Conservation (phyloP, 1,139 yeast species). For the Hyphopichia buzzinii region DNA sequence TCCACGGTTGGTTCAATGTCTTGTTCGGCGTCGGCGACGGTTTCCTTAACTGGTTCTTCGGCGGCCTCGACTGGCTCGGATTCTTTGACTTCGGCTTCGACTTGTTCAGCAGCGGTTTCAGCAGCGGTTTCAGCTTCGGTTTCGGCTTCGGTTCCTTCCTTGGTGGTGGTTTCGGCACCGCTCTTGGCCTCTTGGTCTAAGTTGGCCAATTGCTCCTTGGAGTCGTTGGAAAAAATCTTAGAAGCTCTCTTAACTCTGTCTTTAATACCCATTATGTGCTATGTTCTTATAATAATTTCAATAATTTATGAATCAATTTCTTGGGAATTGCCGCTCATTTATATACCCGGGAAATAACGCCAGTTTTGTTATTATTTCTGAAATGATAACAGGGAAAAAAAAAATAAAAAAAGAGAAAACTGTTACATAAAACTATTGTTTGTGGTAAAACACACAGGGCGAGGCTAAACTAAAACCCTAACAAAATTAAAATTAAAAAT, state of each 20-base stretch:
- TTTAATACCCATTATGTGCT: conserved; percentile 38
- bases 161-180: conserved; percentile 6
- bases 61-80: conserved; percentile 11
- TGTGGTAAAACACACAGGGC: not conserved
- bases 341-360: not conserved
- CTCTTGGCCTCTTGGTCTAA: conserved; percentile 7
- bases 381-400: conserved; percentile 1
- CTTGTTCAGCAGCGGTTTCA: conserved; percentile 10
- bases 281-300: not conserved
- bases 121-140: conserved; percentile 7
- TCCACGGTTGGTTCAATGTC: conserved; percentile 10
- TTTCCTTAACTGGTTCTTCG: conserved; percentile 9
- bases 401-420: not conserved
- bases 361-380: not conserved
- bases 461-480: conserved; percentile 3
- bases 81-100: conserved; percentile 12
- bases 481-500: too few species aligned
- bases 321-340: conserved; percentile 1
- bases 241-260: conserved; percentile 49
- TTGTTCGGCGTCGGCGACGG: conserved; percentile 11
- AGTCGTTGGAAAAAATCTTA: conserved; percentile 34
- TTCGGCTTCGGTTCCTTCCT: conserved; percentile 9
- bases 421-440: not conserved
- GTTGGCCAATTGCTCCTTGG: conserved; percentile 24
- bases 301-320: not conserved